Base-by-base conservation (phyloP, 2,329 filamentous ascomycete species). In the Seiridium cupressi region DNA sequence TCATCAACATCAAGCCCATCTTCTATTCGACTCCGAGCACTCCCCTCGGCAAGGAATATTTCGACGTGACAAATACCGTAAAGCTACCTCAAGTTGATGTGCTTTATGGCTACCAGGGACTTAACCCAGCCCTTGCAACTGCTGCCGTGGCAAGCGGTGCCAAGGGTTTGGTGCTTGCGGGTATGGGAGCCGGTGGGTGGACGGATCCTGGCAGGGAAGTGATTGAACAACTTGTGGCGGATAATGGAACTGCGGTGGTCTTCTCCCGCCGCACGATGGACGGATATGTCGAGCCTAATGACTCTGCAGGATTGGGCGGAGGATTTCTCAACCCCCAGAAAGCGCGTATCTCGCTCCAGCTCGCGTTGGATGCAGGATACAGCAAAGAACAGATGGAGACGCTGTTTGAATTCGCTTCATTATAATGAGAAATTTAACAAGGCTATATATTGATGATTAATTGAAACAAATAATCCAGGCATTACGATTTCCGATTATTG, bases 11-110 rank as follows among this genome's bases (percentile, higher is more conserved):
- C 60, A 76, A 80, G 44, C 84, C 86, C 0, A 57, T 57, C 11
- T 57, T 57, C 55, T 58, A 83, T 76, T 88, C 79, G 65, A 76
- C 78, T 8, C 76, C 85, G 0, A 74, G 78, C 2, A 72, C 76
- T 49, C 81, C 85, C 10, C 70, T 79, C 31, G 78, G 79, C 57
- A 78, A 80, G 67, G 68, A 73, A 51, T 71, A 77, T 62, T 83
- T 79, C 65, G 73, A 75, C 66, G 72, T 81, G 53, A 66, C 66
- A 38, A 63, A 68, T 3, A 61, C 73, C 6, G 72, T 70, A 0
- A 65, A 63, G 2, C 74, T 87, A 34, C 83, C 84, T 0, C 74
- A 81, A 60, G 82, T 87, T 35, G 83, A 85, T 62, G 81, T 87
- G 38, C 68, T 87, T 4, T 85, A 83, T 68, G 77, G 80, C 0